Evolutionary conservation across 176 grass and related monocot species (phyloP).

Genomic region (Triticum dicoccoides): DNA sequence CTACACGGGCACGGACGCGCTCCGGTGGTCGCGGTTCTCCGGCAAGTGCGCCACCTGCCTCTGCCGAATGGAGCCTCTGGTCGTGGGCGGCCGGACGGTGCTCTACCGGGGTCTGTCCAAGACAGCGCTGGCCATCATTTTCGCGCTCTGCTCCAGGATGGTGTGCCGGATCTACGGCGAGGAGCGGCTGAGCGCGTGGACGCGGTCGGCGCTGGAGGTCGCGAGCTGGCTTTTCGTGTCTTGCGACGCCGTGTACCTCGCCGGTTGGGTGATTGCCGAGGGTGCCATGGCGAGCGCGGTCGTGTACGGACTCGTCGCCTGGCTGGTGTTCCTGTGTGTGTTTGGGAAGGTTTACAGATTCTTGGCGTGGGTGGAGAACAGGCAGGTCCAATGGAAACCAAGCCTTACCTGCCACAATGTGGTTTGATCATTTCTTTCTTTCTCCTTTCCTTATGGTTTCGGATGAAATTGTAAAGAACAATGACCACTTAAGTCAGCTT

Average conservation of each 20-base stretch:
- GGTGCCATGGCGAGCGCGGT: not conserved
- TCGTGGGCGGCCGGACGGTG: conserved; percentile 36
- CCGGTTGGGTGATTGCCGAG: conserved; percentile 13
- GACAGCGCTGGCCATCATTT: conserved; percentile 55
- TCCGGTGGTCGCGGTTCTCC: conserved; percentile 47
- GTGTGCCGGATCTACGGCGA: conserved; percentile 68
- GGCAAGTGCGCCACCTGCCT: conserved; percentile 64
- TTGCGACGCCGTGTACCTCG: conserved; percentile 44
- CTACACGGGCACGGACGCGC: conserved; percentile 66
- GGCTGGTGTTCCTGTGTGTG: conserved; percentile 37
- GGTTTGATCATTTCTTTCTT: conserved; percentile 9
- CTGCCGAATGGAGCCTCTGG: conserved; percentile 54
- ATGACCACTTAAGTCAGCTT: not conserved
- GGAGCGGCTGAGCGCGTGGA: conserved; percentile 35
- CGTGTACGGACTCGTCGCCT: conserved; percentile 34
- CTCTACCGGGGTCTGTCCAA: conserved; percentile 59
- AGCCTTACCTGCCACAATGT: conserved; percentile 19
- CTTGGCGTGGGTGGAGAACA: conserved; percentile 49
- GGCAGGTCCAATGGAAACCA: conserved; percentile 43
- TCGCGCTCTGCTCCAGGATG: conserved; percentile 65
- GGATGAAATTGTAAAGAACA: conserved; percentile 20
- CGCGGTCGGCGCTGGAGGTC: conserved; percentile 45
- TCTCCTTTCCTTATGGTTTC: not conserved
- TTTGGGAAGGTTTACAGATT: conserved; percentile 59
- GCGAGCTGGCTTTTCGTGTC: conserved; percentile 55